Evolutionary conservation across 2,329 filamentous ascomycete genomes (phyloP).

Genomic region (Rhinocladiella similis): DNA sequence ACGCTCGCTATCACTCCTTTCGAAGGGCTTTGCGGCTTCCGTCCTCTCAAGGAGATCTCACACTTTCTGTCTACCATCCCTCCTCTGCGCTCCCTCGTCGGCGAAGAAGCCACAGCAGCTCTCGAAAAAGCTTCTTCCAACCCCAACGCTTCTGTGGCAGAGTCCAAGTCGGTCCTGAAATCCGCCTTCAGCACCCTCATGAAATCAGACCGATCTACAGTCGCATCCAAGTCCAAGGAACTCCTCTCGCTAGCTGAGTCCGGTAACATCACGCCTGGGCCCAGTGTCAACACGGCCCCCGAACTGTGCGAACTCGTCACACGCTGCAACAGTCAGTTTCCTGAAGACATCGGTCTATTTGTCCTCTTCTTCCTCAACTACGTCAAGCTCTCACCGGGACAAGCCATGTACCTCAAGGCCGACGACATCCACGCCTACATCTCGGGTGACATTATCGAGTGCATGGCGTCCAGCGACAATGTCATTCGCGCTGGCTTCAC

Average conservation of each 20-base stretch:
- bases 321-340: slow-evolving; percentile 80
- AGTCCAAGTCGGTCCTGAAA: slow-evolving; percentile 77
- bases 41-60: slow-evolving; percentile 79
- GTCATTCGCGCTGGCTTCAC: slow-evolving; percentile 97
- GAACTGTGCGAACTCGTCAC: slow-evolving; percentile 75
- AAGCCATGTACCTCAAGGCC: slow-evolving; percentile 93
- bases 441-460: slow-evolving; percentile 84
- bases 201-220: slow-evolving; percentile 67
- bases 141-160: slow-evolving; percentile 53
- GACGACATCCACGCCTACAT: slow-evolving; percentile 96
- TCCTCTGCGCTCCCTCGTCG: slow-evolving; percentile 66
- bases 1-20: slow-evolving; percentile 96
- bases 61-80: slow-evolving; percentile 74
- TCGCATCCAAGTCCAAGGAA: slow-evolving; percentile 65
- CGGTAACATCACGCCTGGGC: slow-evolving; percentile 40
- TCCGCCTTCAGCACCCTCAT: slow-evolving; percentile 77
- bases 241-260: slow-evolving; percentile 69
- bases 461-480: slow-evolving; percentile 99
- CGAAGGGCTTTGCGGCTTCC: slow-evolving; percentile 93
- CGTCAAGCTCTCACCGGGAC: slow-evolving; percentile 80
- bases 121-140: slow-evolving; percentile 58
- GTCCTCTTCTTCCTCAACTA: slow-evolving; percentile 98
- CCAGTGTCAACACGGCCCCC: slow-evolving; percentile 66
- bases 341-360: slow-evolving; percentile 86
- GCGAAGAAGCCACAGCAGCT: slow-evolving; percentile 60